A percentile compares a stretch with the other conserved stretches of the same genome.
These are phyloP conservation scores for Monsonia emarginata DNA, from an alignment of 441 rosid species.

Conservation along the genomic window DNA sequence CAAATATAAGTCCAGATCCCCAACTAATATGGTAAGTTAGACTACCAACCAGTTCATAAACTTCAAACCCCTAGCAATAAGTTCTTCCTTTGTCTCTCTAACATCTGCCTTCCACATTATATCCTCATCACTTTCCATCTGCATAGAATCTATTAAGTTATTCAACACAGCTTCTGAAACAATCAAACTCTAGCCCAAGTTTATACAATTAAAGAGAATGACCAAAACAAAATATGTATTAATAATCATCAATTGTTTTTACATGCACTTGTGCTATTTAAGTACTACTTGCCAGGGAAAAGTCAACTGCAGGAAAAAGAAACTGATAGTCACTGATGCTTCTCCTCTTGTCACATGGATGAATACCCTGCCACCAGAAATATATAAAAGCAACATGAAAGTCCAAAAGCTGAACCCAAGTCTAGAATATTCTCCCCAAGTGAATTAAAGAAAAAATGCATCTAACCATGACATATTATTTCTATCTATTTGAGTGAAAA, in stretches of 20 bases:
- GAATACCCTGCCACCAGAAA: conserved; percentile 62
- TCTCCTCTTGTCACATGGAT: conserved; percentile 85
- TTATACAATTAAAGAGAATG: conserved; percentile 4
- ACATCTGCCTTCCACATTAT: conserved; percentile 57
- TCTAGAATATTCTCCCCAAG: too few relatives aligned
- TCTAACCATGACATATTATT: too few relatives aligned
- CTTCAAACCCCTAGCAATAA: conserved; percentile 61
- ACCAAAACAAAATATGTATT: conserved; percentile 14
- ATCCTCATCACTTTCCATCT: conserved; percentile 76
- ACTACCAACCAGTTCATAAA: conserved; percentile 61
- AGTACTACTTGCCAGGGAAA: conserved; percentile 79
- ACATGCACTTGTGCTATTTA: conserved; percentile 24
- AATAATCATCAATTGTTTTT: conserved; percentile 13
- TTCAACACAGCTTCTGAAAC: conserved; percentile 11
- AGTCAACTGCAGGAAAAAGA: conserved; percentile 87
- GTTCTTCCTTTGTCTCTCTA: conserved; percentile 74
- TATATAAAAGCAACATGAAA: not conserved
- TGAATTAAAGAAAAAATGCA: too few relatives aligned
- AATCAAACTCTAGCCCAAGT: conserved; percentile 15
- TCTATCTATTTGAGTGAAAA: too few relatives aligned
- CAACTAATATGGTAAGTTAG: not conserved
- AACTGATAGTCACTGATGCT: conserved; percentile 60
- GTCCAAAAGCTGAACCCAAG: too few relatives aligned
- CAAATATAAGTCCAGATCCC: not conserved
- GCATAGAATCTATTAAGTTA: conserved; percentile 25